These are phyloP conservation scores for Persicaria tinctoria DNA, from an alignment of 148 eudicot genomes.

Conservation along the genomic window DNA sequence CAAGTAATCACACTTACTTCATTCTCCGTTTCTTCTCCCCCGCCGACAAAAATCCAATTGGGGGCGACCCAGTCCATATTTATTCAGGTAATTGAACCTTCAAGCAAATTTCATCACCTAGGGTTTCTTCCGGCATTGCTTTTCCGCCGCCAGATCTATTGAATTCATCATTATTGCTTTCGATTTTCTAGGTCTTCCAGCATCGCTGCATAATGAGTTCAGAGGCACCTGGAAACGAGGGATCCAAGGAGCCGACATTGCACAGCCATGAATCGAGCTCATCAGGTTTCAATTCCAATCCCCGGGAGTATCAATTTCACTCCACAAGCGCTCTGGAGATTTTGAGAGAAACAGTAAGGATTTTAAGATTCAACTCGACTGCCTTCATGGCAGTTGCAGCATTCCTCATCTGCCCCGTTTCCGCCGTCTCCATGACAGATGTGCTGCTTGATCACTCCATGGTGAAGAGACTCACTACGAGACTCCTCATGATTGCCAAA, in stretches of 20 bases:
- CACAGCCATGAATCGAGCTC: background rate
- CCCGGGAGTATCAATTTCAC: slow-evolving; percentile 19
- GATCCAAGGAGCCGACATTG: background rate
- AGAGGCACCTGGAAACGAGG: background rate
- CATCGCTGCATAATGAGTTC: background rate
- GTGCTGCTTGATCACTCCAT: slow-evolving; percentile 58
- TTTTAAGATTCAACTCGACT: slow-evolving; percentile 55
- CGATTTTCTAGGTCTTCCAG: background rate
- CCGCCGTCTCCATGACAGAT: slow-evolving; percentile 60
- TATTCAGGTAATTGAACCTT: background rate
- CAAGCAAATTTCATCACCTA: background rate
- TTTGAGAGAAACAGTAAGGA: slow-evolving; percentile 70
- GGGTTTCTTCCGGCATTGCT: background rate
- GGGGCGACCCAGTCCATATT: background rate
- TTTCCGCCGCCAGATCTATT: background rate
- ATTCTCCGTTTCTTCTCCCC: background rate
- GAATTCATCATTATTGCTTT: background rate
- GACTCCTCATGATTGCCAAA: slow-evolving; percentile 56
- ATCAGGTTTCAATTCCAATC: background rate
- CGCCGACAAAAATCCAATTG: background rate
- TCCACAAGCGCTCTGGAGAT: slow-evolving; percentile 70
- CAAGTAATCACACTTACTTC: background rate
- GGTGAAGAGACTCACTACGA: slow-evolving; percentile 51
- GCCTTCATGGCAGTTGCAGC: slow-evolving; percentile 64
- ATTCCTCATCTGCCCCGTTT: slow-evolving; percentile 69